phyloP scores from a whole-genome alignment of 164 flowering plant genomes.

The Echeveria elegans region DNA sequence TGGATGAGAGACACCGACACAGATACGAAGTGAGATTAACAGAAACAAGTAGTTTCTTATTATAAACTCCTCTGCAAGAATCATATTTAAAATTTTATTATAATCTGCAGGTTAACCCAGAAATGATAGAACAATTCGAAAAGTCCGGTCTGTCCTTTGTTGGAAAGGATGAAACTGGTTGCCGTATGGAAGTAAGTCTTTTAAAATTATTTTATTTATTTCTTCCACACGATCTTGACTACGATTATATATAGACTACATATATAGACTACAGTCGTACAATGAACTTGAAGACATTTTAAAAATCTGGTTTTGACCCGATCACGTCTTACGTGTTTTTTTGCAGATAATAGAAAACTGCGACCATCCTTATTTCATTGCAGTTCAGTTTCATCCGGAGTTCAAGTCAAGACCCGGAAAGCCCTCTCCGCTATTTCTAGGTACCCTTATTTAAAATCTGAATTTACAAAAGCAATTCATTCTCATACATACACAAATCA shows the following conservation, averaged over 20 bases:
- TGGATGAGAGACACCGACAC: not conserved
- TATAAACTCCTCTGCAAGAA: not conserved
- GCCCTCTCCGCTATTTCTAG: slow-evolving; percentile 83
- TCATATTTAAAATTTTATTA: no score
- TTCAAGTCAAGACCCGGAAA: slow-evolving; percentile 86
- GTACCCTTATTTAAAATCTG: slow-evolving; percentile 23
- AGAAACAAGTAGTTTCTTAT: not conserved
- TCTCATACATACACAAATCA: not conserved
- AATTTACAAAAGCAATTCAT: no score
- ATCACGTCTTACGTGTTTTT: not conserved
- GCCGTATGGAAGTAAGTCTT: not conserved
- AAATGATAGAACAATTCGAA: not conserved
- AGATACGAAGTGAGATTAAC: not conserved
- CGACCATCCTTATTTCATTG: slow-evolving; percentile 72
- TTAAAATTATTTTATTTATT: no score
- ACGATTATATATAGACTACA: not conserved
- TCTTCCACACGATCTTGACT: not conserved
- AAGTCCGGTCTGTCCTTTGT: not conserved
- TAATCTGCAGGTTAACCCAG: not conserved
- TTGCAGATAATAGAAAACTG: slow-evolving; percentile 74
- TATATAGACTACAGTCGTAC: no score
- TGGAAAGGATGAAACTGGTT: not conserved
- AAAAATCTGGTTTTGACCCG: not conserved
- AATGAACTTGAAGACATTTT: not conserved
- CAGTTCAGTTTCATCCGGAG: slow-evolving; percentile 96